Conservation (phyloP, 2,329 filamentous ascomycete species). For the Ophiocordyceps camponoti-leonardi region DNA sequence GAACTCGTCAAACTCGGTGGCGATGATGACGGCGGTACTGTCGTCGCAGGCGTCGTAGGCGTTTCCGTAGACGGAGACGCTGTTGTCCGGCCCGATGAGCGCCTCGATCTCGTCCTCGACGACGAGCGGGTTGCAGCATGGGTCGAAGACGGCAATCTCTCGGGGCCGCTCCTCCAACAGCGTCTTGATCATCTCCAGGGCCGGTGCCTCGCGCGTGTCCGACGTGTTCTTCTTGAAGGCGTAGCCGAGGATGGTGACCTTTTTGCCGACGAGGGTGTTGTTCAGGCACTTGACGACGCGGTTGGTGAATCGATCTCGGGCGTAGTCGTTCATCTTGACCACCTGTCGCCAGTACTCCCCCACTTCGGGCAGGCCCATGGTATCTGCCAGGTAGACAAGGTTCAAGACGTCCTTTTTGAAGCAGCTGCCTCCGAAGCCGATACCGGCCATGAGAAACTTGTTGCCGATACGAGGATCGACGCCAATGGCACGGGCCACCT, state of each 20-base stretch:
- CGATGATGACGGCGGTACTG: conserved; percentile 33
- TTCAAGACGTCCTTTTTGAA: conserved; percentile 69
- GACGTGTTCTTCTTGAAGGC: conserved; percentile 69
- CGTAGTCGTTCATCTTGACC: conserved; percentile 60
- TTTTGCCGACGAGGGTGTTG: conserved; percentile 52
- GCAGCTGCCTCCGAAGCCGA: conserved; percentile 67
- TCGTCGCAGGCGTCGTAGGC: conserved; percentile 30
- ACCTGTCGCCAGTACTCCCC: conserved; percentile 61
- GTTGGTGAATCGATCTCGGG: conserved; percentile 49
- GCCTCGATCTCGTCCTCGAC: conserved; percentile 31
- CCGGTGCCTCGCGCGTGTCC: conserved; percentile 56
- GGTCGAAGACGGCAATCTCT: conserved; percentile 53
- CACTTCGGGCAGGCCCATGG: conserved; percentile 51
- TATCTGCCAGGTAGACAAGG: conserved; percentile 56
- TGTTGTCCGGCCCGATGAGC: conserved; percentile 21
- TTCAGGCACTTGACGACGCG: conserved; percentile 50
- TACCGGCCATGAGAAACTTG: conserved; percentile 55
- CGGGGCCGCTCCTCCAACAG: conserved; percentile 46
- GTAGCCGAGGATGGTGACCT: conserved; percentile 55
- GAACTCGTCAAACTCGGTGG: conserved; percentile 41
- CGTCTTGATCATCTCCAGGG: conserved; percentile 48
- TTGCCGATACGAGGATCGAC: conserved; percentile 55
- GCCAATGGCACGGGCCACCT: conserved; percentile 51
- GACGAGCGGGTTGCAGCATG: conserved; percentile 35
- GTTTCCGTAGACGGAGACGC: conserved; percentile 28